phyloP scores from a whole-genome alignment of 768 basidiomycete genomes.

The Collybia sordida region DNA sequence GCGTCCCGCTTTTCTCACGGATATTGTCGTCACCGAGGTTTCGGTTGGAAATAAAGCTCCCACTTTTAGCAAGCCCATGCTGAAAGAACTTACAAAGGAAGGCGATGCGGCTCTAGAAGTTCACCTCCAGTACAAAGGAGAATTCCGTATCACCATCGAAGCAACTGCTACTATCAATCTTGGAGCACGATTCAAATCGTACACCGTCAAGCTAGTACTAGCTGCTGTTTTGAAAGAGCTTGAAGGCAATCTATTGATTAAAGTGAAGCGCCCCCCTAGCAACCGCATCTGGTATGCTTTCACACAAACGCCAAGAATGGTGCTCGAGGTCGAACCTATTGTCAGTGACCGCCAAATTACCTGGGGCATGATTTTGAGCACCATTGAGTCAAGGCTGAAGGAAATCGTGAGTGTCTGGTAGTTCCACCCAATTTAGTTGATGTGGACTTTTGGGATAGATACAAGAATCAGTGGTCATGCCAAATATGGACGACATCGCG shows the following conservation, averaged over 20 bases:
- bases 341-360: slow-evolving; percentile 94
- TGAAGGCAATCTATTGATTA: slow-evolving; percentile 87
- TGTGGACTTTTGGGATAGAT: slow-evolving; percentile 50
- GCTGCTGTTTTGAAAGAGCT: slow-evolving; percentile 87
- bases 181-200: slow-evolving; percentile 74
- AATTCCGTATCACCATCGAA: slow-evolving; percentile 85
- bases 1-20: slow-evolving; percentile 80
- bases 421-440: too few species aligned
- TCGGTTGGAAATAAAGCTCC: slow-evolving; percentile 84
- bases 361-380: slow-evolving; percentile 88
- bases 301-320: slow-evolving; percentile 85
- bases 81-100: slow-evolving; percentile 94
- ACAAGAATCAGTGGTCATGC: slow-evolving; percentile 89
- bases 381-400: slow-evolving; percentile 85
- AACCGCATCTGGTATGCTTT: slow-evolving; percentile 97
- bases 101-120: slow-evolving; percentile 92
- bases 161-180: slow-evolving; percentile 87
- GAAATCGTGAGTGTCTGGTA: slow-evolving; percentile 66
- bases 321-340: slow-evolving; percentile 87
- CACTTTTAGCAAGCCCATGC: slow-evolving; percentile 94
- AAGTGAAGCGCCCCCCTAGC: slow-evolving; percentile 92
- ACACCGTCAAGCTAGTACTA: slow-evolving; percentile 85
- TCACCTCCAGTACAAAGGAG: slow-evolving; percentile 81
- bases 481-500: slow-evolving; percentile 97
- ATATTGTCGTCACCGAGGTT: slow-evolving; percentile 86